Evolutionary conservation across 768 basidiomycete species (phyloP), one percentile per base, ranked within the genome.

Genomic region (Rhodotorula diobovata): DNA sequence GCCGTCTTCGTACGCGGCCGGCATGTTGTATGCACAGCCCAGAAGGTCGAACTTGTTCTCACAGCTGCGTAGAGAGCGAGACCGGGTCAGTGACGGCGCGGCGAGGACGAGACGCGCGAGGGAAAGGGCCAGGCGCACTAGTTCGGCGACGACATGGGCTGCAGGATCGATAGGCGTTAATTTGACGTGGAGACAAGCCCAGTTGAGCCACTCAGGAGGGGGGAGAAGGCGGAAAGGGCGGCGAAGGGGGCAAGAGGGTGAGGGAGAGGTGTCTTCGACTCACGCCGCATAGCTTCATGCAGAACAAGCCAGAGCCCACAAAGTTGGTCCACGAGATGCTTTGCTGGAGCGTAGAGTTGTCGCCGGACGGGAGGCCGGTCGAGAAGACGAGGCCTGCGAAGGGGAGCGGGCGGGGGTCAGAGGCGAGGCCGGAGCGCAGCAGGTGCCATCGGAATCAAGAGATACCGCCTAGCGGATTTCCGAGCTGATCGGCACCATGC

Each of bases 401-500:
- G 41, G 2, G 41, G 20, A 25, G 23, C 4, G 10, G 35, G 4
- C 23, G 20, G 5, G 48, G 2, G 21, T 39, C 16, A 62, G 51
- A n/a, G n/a, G n/a, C n/a, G n/a, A n/a, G n/a, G n/a, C n/a, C n/a
- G n/a, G n/a, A n/a, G n/a, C n/a, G n/a, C n/a, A n/a, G n/a, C n/a
- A n/a, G n/a, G n/a, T n/a, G n/a, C n/a, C n/a, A n/a, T n/a, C n/a
- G n/a, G n/a, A n/a, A n/a, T n/a, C n/a, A n/a, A 30, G 11, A 32
- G 0, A 6, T n/a, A 64, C 37, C 70, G 9, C 71, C 71, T 25
- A 73, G 72, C 3, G 72, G 72, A 67, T 73, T 92, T 34, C 90
- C 90, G 70, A 87, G 85, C 85, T 87, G 70, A 8, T 89, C 88
- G 71, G 88, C 87, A 68, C 89, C 89, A 71, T 87, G 86, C 20